Conservation (phyloP, 2,329 filamentous ascomycete species). For the Claviceps sp. region DNA sequence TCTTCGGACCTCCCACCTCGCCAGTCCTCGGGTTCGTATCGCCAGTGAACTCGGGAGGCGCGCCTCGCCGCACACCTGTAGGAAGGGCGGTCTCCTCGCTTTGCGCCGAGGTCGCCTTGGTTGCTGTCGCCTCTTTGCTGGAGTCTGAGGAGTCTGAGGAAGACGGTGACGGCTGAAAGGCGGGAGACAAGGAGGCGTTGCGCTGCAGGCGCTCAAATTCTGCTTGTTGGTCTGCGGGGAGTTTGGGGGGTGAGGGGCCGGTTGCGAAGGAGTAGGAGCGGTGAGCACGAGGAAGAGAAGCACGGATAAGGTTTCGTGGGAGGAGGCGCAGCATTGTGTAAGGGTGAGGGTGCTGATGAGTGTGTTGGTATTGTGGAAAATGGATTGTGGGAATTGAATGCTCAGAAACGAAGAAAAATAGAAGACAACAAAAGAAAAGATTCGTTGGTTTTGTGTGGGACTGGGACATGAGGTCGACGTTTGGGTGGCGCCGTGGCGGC, state of each 20-base stretch:
- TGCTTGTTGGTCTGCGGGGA: slow-evolving; percentile 79
- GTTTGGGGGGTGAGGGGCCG: slow-evolving; percentile 65
- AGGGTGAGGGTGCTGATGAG: background rate
- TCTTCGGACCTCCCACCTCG: slow-evolving; percentile 93
- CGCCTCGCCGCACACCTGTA: slow-evolving; percentile 55
- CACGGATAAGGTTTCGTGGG: background rate
- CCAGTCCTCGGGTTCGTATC: slow-evolving; percentile 88
- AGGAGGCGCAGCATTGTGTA: background rate
- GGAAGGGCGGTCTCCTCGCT: slow-evolving; percentile 23
- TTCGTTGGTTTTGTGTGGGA: too few relatives aligned
- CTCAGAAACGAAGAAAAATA: too few relatives aligned
- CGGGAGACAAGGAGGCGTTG: slow-evolving; percentile 33
- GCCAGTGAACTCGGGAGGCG: slow-evolving; percentile 83
- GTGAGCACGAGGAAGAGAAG: background rate
- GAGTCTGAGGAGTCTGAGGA: background rate
- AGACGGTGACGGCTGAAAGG: slow-evolving; percentile 18
- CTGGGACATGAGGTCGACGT: too few relatives aligned
- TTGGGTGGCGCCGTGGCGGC: too few relatives aligned
- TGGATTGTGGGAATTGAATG: too few relatives aligned
- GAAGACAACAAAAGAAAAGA: too few relatives aligned
- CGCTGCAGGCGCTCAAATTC: slow-evolving; percentile 80
- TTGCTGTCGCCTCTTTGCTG: background rate
- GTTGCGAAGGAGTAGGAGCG: slow-evolving; percentile 30
- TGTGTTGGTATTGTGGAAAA: background rate
- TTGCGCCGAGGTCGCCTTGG: slow-evolving; percentile 6